Base-by-base conservation (phyloP, 208 protist genomes). In the Leishmania aethiopica region DNA sequence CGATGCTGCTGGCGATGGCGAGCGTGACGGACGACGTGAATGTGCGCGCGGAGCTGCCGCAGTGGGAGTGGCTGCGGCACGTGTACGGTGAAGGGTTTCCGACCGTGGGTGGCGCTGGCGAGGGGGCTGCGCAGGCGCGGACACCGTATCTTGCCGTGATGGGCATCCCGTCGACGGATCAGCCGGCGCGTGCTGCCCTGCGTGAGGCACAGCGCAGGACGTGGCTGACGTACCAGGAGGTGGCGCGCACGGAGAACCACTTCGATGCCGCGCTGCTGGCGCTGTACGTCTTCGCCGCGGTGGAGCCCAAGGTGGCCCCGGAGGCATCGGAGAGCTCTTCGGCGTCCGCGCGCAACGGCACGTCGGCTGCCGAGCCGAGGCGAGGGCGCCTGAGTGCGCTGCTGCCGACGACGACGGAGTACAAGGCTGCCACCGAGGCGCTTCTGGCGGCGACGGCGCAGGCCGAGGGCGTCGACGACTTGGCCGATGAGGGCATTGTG, bases 91-190 rank as follows among this genome's bases (percentile, higher is more conserved):
- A 32, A 1, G 51, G 49, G n/a, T 76, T 76, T 45, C 75, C 53
- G 53, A 69, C 59, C 13, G 53, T 17, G 35, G 59, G 37, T 6
- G 28, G 4, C 57, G 32, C 6, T 15, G 60, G 1, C 15, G 75
- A 69, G 75, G 22, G 10, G 2, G 40, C 69, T 7, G 22, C 76
- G 75, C 37, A 42, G 81, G 47, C 62, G 3, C 45, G 69, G 40
- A 73, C 79, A n/a, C 42, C 59, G 10, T 82, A 84, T 51, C 69
- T 90, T 0, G 78, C 85, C 11, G 90, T 88, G 78, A 40, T 91
- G 28, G 90, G 90, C 25, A 90, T 91, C 60, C 90, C 86, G 1
- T 88, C 88, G 5, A 84, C 85, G 25, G 90, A 93, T 75, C 78
- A 81, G 35, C 72, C 76, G 8, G 81, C 53, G 35, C 60, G 90